These are phyloP conservation scores for Macroventuria anomochaeta DNA, from an alignment of 2,329 filamentous ascomycete genomes.

Conservation along the genomic window DNA sequence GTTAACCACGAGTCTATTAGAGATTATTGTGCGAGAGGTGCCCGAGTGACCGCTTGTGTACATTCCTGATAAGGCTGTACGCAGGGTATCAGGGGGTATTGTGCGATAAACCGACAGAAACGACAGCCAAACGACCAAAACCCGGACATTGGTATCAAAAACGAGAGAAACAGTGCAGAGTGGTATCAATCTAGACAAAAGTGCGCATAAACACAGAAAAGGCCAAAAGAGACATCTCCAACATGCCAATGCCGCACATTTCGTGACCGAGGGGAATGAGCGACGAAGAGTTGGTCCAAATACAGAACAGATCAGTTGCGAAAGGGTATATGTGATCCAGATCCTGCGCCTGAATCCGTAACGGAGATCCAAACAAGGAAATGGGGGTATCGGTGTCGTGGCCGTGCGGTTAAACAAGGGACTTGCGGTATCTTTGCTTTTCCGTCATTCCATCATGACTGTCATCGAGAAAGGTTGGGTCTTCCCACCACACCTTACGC, in stretches of 20 bases:
- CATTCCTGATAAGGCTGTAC: slow-evolving; percentile 49
- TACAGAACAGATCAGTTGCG: slow-evolving; percentile 37
- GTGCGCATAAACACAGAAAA: slow-evolving; percentile 43
- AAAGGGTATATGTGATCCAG: slow-evolving; percentile 45
- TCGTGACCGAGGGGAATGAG: slow-evolving; percentile 37
- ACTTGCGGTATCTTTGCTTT: slow-evolving; percentile 50
- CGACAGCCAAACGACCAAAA: slow-evolving; percentile 38
- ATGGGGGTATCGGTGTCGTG: slow-evolving; percentile 44
- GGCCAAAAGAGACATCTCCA: slow-evolving; percentile 41
- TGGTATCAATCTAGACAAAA: slow-evolving; percentile 55
- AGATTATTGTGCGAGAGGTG: slow-evolving; percentile 49
- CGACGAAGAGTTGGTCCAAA: slow-evolving; percentile 38
- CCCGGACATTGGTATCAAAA: slow-evolving; percentile 48
- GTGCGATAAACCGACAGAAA: slow-evolving; percentile 44
- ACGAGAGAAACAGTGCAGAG: slow-evolving; percentile 48
- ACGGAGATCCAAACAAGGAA: slow-evolving; percentile 32
- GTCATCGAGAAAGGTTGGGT: slow-evolving; percentile 47
- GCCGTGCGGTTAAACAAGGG: slow-evolving; percentile 50
- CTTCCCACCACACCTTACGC: slow-evolving; percentile 53
- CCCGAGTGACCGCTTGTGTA: slow-evolving; percentile 51
- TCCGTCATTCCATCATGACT: slow-evolving; percentile 53
- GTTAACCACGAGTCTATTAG: slow-evolving; percentile 45
- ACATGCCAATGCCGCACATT: slow-evolving; percentile 47
- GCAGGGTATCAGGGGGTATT: slow-evolving; percentile 53
- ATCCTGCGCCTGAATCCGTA: slow-evolving; percentile 33